Evolutionary conservation across 495 filamentous ascomycete species (phyloP).

Genomic region (Penicillium psychrofluorescens): DNA sequence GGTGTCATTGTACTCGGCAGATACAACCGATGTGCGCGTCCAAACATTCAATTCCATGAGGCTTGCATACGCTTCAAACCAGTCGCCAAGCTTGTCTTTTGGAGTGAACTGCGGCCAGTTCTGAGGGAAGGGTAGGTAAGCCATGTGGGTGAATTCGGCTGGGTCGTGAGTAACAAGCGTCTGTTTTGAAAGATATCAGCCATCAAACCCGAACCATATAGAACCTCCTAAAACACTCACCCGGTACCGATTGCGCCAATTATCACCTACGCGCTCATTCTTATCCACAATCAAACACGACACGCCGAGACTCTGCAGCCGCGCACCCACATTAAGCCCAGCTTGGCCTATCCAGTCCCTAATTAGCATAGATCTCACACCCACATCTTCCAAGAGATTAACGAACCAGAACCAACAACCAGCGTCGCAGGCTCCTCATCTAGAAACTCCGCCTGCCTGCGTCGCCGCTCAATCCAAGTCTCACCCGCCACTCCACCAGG

Average conservation of each 20-base stretch:
- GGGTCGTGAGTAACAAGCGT: slow-evolving; percentile 30
- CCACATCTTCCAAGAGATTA: slow-evolving; percentile 1
- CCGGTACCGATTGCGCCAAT: slow-evolving; percentile 62
- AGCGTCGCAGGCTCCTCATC: slow-evolving; percentile 55
- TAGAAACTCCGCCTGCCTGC: slow-evolving; percentile 48
- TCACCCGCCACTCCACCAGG: slow-evolving; percentile 48
- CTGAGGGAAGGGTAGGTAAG: slow-evolving; percentile 63
- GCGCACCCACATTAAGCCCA: slow-evolving; percentile 55
- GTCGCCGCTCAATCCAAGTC: slow-evolving; percentile 61
- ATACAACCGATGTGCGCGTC: slow-evolving; percentile 47
- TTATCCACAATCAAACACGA: slow-evolving; percentile 58
- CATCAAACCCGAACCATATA: too few relatives aligned
- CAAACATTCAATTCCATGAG: slow-evolving; percentile 71
- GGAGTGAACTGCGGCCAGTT: slow-evolving; percentile 66
- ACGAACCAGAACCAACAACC: slow-evolving; percentile 53
- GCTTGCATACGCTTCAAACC: slow-evolving; percentile 64
- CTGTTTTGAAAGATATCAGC: not conserved
- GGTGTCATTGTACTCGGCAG: slow-evolving; percentile 44
- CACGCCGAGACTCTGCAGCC: slow-evolving; percentile 63
- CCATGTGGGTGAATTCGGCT: slow-evolving; percentile 67
- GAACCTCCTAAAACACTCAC: slow-evolving; percentile 9
- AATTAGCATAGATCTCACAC: slow-evolving; percentile 5
- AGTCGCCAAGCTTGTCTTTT: slow-evolving; percentile 74
- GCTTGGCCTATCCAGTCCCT: slow-evolving; percentile 29
- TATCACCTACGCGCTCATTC: slow-evolving; percentile 62